phyloP scores from a whole-genome alignment of 2,329 filamentous ascomycete genomes.

The Macroventuria anomochaeta region DNA sequence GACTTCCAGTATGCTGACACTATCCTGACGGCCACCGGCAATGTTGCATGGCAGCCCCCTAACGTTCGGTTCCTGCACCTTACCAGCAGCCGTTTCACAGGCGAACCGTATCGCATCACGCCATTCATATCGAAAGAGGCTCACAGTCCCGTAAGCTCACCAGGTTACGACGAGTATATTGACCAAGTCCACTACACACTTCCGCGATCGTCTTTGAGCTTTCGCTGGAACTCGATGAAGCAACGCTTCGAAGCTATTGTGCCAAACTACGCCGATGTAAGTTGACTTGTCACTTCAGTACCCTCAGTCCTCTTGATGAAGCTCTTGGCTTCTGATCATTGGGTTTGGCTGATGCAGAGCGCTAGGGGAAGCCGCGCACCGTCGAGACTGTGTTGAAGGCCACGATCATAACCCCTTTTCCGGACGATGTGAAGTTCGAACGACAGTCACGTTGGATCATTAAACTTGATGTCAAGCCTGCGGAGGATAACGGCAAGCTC shows the following conservation, averaged over 20 bases:
- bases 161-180: constrained; percentile 2
- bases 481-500: not conserved
- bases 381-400: constrained; percentile 25
- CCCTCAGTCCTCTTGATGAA: too few relatives aligned
- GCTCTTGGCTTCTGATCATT: too few relatives aligned
- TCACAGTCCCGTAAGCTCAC: not conserved
- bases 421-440: constrained; percentile 37
- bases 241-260: constrained; percentile 32
- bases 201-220: constrained; percentile 6
- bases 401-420: constrained; percentile 31
- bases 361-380: not conserved
- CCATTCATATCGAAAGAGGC: constrained; percentile 12
- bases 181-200: constrained; percentile 22
- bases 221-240: constrained; percentile 29
- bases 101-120: constrained; percentile 31
- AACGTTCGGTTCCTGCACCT: constrained; percentile 27
- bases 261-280: constrained; percentile 5
- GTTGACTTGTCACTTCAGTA: not conserved
- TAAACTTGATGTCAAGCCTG: constrained; percentile 20
- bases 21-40: constrained; percentile 21
- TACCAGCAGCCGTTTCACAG: constrained; percentile 12
- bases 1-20: constrained; percentile 10
- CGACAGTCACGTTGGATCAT: constrained; percentile 39
- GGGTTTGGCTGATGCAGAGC: not conserved
- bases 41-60: constrained; percentile 33